Conservation (phyloP, 106 monocot genomes). For the Apostasia shenzhenica region DNA sequence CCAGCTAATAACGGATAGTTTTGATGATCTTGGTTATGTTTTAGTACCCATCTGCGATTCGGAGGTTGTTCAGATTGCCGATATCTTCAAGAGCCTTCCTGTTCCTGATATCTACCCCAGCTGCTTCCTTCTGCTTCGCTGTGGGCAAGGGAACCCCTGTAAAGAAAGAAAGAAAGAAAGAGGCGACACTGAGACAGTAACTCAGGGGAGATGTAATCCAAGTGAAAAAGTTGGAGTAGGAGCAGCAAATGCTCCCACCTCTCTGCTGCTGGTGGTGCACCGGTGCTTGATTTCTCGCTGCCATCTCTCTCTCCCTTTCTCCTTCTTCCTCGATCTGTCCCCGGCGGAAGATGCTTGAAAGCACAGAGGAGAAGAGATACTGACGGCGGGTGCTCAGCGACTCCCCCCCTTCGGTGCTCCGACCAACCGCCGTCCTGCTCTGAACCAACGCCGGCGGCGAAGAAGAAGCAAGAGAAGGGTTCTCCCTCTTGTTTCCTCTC, state of each 20-base stretch:
- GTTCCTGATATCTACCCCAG: conserved; percentile 9
- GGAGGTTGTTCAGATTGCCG: conserved; percentile 12
- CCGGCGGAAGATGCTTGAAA: conserved; percentile 6
- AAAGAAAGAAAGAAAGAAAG: neutral
- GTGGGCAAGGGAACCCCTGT: conserved; percentile 1
- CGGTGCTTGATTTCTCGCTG: conserved; percentile 11
- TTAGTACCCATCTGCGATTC: conserved; percentile 8
- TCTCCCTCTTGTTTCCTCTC: neutral
- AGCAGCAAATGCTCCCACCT: neutral
- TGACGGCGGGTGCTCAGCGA: conserved; percentile 16
- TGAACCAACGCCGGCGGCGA: neutral
- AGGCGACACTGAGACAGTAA: too few relatives aligned
- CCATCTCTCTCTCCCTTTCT: conserved; percentile 13
- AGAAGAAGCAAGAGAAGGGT: neutral
- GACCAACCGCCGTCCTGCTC: neutral
- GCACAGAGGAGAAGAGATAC: conserved; percentile 13
- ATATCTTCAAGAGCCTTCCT: conserved; percentile 19
- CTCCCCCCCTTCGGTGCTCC: conserved; percentile 11
- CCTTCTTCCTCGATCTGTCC: neutral
- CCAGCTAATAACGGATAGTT: neutral
- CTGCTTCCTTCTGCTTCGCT: conserved; percentile 10
- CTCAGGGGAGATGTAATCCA: neutral
- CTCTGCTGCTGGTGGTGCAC: conserved; percentile 1
- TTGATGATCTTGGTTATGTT: too few relatives aligned
- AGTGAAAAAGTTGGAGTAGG: neutral